Percentiles rank a stretch among this genome's conserved stretches.
These are phyloP conservation scores for Grosmannia penicillata DNA, from an alignment of 2,329 filamentous ascomycete species.

Conservation along the genomic window DNA sequence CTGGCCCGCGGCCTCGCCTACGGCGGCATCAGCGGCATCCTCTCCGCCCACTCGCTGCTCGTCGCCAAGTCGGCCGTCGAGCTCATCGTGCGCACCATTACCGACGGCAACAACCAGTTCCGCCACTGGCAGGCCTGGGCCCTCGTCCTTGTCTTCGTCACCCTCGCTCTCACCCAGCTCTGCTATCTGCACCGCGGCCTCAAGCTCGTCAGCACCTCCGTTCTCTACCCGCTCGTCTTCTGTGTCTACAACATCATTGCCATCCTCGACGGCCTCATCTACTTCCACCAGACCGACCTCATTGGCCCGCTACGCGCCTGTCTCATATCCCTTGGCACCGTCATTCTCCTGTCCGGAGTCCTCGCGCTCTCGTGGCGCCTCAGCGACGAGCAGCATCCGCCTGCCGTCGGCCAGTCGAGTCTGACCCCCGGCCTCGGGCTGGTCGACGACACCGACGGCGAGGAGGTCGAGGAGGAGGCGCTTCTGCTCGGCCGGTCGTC, in stretches of 20 bases:
- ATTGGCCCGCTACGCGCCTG: constrained; percentile 63
- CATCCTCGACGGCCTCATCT: constrained; percentile 92
- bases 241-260: constrained; percentile 99
- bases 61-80: constrained; percentile 96
- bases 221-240: constrained; percentile 93
- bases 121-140: constrained; percentile 90
- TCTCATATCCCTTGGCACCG: constrained; percentile 74
- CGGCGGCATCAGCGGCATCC: constrained; percentile 77
- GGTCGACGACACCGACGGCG: constrained; percentile 52
- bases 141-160: constrained; percentile 68
- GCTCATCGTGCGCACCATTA: constrained; percentile 70
- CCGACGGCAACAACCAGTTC: constrained; percentile 85
- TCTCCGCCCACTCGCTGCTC: constrained; percentile 85
- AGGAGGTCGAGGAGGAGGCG: constrained; percentile 34
- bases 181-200: constrained; percentile 92
- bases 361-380: constrained; percentile 88
- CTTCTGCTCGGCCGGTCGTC: constrained; percentile 32
- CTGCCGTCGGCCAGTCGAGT: constrained; percentile 47
- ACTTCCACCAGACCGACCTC: constrained; percentile 78
- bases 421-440: constrained; percentile 73
- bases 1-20: constrained; percentile 66
- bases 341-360: constrained; percentile 74
- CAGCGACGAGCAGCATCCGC: constrained; percentile 56
- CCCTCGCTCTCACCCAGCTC: constrained; percentile 73
- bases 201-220: constrained; percentile 87